phyloP scores from a whole-genome alignment of 2,329 filamentous ascomycete species.

The Mariannaea sp. region DNA sequence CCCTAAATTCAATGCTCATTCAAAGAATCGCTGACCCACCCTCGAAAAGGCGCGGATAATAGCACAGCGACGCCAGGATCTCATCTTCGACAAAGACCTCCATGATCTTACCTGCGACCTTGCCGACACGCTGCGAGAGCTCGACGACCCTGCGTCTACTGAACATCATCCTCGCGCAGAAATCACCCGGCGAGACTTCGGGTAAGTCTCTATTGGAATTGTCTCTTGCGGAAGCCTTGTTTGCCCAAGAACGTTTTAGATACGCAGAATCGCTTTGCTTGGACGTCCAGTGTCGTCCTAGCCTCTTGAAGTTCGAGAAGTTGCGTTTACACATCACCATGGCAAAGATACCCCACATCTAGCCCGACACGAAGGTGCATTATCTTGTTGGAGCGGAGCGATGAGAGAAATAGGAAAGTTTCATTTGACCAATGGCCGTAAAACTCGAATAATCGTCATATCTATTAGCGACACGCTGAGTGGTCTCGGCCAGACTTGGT shows the following conservation, averaged over 20 bases:
- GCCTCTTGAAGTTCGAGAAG: slow-evolving; percentile 30
- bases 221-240: slow-evolving; percentile 28
- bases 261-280: slow-evolving; percentile 26
- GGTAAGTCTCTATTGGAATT: slow-evolving; percentile 28
- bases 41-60: slow-evolving; percentile 15
- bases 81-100: slow-evolving; percentile 29
- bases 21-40: slow-evolving; percentile 14
- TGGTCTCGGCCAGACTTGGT: too few species aligned
- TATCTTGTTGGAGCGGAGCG: not conserved
- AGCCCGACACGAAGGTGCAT: not conserved
- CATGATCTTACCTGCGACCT: slow-evolving; percentile 30
- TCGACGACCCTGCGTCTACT: slow-evolving; percentile 22
- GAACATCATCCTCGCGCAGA: slow-evolving; percentile 25
- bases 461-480: too few species aligned
- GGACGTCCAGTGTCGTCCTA: slow-evolving; percentile 19
- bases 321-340: slow-evolving; percentile 26
- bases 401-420: not conserved
- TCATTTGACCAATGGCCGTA: not conserved
- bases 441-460: too few species aligned
- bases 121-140: slow-evolving; percentile 30
- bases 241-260: slow-evolving; percentile 25
- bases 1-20: slow-evolving; percentile 29
- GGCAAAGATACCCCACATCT: slow-evolving; percentile 17
- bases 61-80: slow-evolving; percentile 10
- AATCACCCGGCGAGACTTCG: slow-evolving; percentile 17